Conservation (phyloP, 2,329 filamentous ascomycete genomes). For the Penicillium hordei region DNA sequence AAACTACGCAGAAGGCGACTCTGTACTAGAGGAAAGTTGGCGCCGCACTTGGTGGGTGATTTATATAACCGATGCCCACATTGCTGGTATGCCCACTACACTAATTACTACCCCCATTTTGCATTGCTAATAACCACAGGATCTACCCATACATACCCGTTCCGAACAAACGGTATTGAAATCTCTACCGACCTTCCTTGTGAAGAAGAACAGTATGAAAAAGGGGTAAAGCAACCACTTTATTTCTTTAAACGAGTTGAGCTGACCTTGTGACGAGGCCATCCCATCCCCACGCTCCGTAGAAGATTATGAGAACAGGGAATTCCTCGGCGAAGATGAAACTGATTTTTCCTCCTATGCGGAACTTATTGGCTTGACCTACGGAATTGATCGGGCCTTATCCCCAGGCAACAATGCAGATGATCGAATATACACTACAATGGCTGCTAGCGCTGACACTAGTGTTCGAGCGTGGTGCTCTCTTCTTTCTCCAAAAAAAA, state of each 20-base stretch:
- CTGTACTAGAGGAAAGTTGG: slow-evolving; percentile 47
- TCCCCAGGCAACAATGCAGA: slow-evolving; percentile 14
- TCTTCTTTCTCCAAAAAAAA: slow-evolving; percentile 37
- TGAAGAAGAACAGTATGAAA: slow-evolving; percentile 28
- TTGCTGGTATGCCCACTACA: slow-evolving; percentile 58
- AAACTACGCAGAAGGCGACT: background rate
- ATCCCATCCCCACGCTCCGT: slow-evolving; percentile 26
- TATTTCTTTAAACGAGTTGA: background rate
- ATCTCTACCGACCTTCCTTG: slow-evolving; percentile 29
- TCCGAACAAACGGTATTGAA: slow-evolving; percentile 23
- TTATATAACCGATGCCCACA: slow-evolving; percentile 75
- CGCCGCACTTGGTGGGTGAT: slow-evolving; percentile 36
- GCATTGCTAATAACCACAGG: background rate
- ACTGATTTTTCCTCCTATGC: slow-evolving; percentile 32
- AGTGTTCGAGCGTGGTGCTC: slow-evolving; percentile 41
- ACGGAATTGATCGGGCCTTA: slow-evolving; percentile 26
- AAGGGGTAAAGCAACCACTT: slow-evolving; percentile 22
- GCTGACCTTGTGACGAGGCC: background rate
- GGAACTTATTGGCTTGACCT: slow-evolving; percentile 29
- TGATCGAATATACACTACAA: background rate
- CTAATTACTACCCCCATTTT: background rate
- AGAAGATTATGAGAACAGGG: slow-evolving; percentile 32
- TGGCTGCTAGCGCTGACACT: slow-evolving; percentile 1
- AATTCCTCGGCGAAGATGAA: slow-evolving; percentile 25
- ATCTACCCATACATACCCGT: slow-evolving; percentile 23